Percentiles rank a stretch among this genome's conserved stretches.
Conservation (phyloP, 345 rosid species). For the Gossypium stocksii region DNA sequence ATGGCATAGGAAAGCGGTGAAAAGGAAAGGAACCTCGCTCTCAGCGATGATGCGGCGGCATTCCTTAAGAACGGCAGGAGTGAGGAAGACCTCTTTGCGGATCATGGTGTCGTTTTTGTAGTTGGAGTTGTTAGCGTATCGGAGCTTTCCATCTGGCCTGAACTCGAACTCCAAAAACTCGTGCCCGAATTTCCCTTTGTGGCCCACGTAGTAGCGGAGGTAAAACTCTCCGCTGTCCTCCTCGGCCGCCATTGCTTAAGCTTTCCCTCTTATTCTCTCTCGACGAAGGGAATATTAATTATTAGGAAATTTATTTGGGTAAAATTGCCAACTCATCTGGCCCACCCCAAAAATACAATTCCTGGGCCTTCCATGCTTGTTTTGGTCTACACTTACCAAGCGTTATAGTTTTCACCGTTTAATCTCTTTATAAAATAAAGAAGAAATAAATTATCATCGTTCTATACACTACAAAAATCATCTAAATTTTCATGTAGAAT, state of each 20-base stretch:
- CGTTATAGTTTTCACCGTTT: no score
- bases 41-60: conserved; percentile 95
- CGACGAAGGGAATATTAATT: background rate
- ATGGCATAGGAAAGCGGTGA: background rate
- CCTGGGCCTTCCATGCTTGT: no score
- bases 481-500: no score
- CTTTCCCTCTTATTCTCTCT: background rate
- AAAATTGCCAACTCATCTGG: no score
- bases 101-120: conserved; percentile 99
- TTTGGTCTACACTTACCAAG: no score
- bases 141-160: conserved; percentile 90
- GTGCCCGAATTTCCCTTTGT: conserved; percentile 98
- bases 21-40: conserved; percentile 56
- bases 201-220: conserved; percentile 92
- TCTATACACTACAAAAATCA: no score
- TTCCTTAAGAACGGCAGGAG: conserved; percentile 87
- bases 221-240: conserved; percentile 74
- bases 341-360: no score
- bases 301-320: no score
- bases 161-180: conserved; percentile 99
- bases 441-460: no score
- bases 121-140: conserved; percentile 97
- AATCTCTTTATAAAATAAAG: no score
- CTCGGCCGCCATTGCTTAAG: conserved; percentile 29
- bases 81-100: conserved; percentile 92